These are phyloP conservation scores for Trichoderma gamsii DNA, from an alignment of 495 filamentous ascomycete genomes.

Conservation along the genomic window DNA sequence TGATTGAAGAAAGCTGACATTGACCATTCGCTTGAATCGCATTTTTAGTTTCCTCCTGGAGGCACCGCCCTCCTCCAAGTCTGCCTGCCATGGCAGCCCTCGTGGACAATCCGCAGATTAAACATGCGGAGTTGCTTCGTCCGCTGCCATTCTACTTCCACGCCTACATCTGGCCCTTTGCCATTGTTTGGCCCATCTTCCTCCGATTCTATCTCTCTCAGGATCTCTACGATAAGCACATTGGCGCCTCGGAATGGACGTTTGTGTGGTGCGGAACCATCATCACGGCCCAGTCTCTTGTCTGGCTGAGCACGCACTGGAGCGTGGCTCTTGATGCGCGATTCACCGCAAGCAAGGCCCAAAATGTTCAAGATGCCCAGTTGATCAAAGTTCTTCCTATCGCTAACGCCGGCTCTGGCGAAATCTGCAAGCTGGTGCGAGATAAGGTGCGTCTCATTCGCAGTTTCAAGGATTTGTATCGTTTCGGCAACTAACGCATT, in stretches of 20 bases:
- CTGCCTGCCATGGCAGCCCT: slow-evolving; percentile 42
- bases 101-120: slow-evolving; percentile 85
- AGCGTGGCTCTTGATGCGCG: slow-evolving; percentile 76
- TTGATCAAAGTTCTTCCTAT: slow-evolving; percentile 91
- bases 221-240: slow-evolving; percentile 82
- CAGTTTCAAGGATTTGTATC: not conserved
- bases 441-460: slow-evolving; percentile 55
- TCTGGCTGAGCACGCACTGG: slow-evolving; percentile 97
- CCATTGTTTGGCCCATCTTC: slow-evolving; percentile 85
- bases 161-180: slow-evolving; percentile 86
- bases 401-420: slow-evolving; percentile 80
- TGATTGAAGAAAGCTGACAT: not conserved
- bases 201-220: slow-evolving; percentile 75
- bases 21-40: too few relatives aligned
- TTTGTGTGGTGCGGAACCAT: slow-evolving; percentile 88
- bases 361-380: slow-evolving; percentile 66
- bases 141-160: slow-evolving; percentile 77
- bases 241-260: slow-evolving; percentile 88
- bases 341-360: slow-evolving; percentile 72
- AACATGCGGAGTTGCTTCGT: slow-evolving; percentile 78
- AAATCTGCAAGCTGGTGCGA: slow-evolving; percentile 73
- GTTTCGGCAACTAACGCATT: slow-evolving; percentile 15
- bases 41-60: not conserved
- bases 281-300: slow-evolving; percentile 76
- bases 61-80: too few relatives aligned